Base-by-base conservation (phyloP, 1,284 basidiomycete species). In the Vanrija sp. region DNA sequence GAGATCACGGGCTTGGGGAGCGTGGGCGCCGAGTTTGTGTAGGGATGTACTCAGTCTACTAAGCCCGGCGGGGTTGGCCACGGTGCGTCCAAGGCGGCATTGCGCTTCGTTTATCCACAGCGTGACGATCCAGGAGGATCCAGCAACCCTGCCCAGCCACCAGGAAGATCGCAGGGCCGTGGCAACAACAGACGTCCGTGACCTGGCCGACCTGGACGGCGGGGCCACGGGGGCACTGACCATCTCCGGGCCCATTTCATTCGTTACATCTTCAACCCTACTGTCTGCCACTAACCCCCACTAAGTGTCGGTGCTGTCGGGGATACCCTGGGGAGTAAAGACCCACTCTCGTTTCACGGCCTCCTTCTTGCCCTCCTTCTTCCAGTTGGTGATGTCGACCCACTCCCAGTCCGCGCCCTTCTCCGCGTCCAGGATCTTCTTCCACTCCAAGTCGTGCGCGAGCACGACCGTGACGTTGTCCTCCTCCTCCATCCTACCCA, bases 401-500 rank as follows among this genome's bases (percentile, higher is more conserved):
- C 35, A 45, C 45, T 57, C 54, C 58, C 58, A 60, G n/a, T 57
- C 51, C 38, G 49, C 22, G 22, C 54, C 54, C 14, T 48, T 36
- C 42, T 56, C 47, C 3, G 16, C 20, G 20, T 55, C 24, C 8
- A 60, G 46, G 18, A 60, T 51, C 36, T 44, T 51, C 55, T 60
- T 43, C 54, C 54, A 60, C 45, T 60, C 58, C 31, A 60, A 22
- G 22, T 60, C 58, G 48, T 60, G 58, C 15, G 47, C 58, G 15
- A 60, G 52, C 4, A 60, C 39, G 27, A 57, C 54, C 3, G 41
- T 37, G 2, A 60, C 51, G n/a, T 37, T 39, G 35, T 56, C 51
- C 45, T 60, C 58, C 43, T 60, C 49, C 51, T 60, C 58, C 58
- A 60, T 60, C 27, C 58, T 45, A 0, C 51, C 54, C 54, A 60